Evolutionary conservation across 176 grass and related monocot genomes (phyloP).

Genomic region (Canna indica): DNA sequence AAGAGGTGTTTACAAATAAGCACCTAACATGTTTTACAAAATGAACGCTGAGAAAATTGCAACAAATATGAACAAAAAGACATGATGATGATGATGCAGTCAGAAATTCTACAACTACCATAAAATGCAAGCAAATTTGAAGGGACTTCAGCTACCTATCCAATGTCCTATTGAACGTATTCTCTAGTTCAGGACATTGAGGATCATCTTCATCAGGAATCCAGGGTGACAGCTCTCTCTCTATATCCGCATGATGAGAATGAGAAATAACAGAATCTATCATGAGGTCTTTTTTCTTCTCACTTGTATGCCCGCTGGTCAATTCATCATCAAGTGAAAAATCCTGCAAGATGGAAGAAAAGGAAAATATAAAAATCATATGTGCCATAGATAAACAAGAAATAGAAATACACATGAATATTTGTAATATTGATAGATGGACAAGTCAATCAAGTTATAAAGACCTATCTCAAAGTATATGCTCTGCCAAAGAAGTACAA

Average conservation of each 20-base stretch:
- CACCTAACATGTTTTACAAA: background rate
- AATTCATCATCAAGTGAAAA: conserved; percentile 56
- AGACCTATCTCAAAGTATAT: background rate
- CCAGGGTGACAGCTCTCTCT: conserved; percentile 88
- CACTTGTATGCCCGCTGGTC: conserved; percentile 46
- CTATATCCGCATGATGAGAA: conserved; percentile 50
- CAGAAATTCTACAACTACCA: background rate
- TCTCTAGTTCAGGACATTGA: conserved; percentile 88
- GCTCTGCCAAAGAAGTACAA: background rate
- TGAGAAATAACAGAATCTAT: conserved; percentile 93
- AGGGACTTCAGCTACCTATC: conserved; percentile 40
- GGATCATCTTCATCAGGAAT: conserved; percentile 75
- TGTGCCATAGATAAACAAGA: background rate
- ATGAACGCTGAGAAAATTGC: background rate
- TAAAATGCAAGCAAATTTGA: background rate
- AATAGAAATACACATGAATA: conserved; percentile 6
- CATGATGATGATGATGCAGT: background rate
- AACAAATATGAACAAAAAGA: conserved; percentile 7
- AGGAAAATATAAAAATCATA: conserved; percentile 16
- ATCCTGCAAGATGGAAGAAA: conserved; percentile 33
- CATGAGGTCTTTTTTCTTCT: conserved; percentile 85
- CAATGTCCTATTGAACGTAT: conserved; percentile 43
- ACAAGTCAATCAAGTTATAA: background rate
- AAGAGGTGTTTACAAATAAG: background rate
- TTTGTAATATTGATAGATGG: background rate